These are phyloP conservation scores for Parachaetomium inaequale DNA, from an alignment of 495 filamentous ascomycete genomes.

Conservation along the genomic window DNA sequence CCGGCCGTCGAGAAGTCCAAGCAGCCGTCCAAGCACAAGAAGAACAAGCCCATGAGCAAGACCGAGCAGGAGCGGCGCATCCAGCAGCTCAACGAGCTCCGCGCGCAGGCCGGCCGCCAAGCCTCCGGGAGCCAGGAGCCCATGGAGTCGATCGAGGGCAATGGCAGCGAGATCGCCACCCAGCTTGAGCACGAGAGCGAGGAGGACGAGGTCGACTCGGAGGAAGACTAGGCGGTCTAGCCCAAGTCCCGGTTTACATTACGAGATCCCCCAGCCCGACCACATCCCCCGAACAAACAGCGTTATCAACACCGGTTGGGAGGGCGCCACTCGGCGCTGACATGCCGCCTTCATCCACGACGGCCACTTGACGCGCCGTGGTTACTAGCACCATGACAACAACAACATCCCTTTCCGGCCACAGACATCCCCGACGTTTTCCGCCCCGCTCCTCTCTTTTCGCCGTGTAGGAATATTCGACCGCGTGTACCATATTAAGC, in stretches of 20 bases:
- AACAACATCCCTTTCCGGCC: neutral
- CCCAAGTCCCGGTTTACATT: neutral
- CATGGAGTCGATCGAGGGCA: slow-evolving; percentile 40
- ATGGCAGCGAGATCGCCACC: slow-evolving; percentile 21
- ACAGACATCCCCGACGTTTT: neutral
- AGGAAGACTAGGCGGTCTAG: slow-evolving; percentile 34
- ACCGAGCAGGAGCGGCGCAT: slow-evolving; percentile 88
- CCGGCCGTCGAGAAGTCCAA: slow-evolving; percentile 39
- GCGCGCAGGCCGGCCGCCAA: slow-evolving; percentile 45
- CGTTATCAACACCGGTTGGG: neutral
- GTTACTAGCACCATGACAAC: neutral
- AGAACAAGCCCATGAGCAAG: slow-evolving; percentile 99
- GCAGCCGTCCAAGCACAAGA: slow-evolving; percentile 69
- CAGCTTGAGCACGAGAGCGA: slow-evolving; percentile 31
- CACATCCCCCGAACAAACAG: neutral
- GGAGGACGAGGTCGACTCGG: slow-evolving; percentile 38
- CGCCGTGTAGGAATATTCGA: slow-evolving; percentile 11
- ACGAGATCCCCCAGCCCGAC: neutral
- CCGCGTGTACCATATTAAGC: slow-evolving; percentile 5
- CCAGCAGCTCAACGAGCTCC: slow-evolving; percentile 64
- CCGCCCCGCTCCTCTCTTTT: neutral
- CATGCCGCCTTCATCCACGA: neutral
- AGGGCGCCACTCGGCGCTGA: neutral
- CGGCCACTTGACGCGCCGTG: neutral
- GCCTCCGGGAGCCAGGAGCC: slow-evolving; percentile 49